Conservation (phyloP, 1,139 yeast genomes). For the Debaryomyces subglobosus region DNA sequence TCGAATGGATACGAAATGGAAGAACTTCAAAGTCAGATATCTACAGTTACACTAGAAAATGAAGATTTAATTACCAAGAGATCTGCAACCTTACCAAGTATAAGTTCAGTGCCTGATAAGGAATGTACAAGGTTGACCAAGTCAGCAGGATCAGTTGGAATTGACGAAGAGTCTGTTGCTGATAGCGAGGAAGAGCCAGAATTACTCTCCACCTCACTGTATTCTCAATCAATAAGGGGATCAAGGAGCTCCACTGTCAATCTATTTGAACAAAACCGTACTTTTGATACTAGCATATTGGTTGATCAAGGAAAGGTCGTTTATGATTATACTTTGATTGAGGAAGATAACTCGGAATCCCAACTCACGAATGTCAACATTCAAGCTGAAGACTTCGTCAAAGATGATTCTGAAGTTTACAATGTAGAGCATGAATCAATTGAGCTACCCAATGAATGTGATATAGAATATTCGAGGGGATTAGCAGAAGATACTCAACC, state of each 20-base stretch:
- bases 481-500: neutral
- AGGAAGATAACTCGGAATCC: neutral
- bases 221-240: slow-evolving; percentile 1
- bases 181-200: slow-evolving; percentile 19
- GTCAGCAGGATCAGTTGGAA: neutral
- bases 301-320: neutral
- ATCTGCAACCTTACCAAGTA: neutral
- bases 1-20: slow-evolving; percentile 2
- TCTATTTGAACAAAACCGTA: neutral
- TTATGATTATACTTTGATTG: neutral
- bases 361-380: slow-evolving; percentile 7
- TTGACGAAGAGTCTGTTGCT: slow-evolving; percentile 11
- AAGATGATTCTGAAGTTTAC: neutral
- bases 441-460: neutral
- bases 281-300: slow-evolving; percentile 1
- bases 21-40: slow-evolving; percentile 7
- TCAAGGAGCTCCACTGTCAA: slow-evolving; percentile 1
- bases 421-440: neutral
- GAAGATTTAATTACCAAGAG: neutral
- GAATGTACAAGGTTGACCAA: neutral
- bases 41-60: slow-evolving; percentile 1
- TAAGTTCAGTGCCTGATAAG: neutral
- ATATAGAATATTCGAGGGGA: neutral
- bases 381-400: slow-evolving; percentile 3
- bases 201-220: slow-evolving; percentile 6